Evolutionary conservation across 371 early-diverging fungal species (phyloP), one percentile per base, ranked within the genome.

Genomic region (Apophysomyces variabilis): DNA sequence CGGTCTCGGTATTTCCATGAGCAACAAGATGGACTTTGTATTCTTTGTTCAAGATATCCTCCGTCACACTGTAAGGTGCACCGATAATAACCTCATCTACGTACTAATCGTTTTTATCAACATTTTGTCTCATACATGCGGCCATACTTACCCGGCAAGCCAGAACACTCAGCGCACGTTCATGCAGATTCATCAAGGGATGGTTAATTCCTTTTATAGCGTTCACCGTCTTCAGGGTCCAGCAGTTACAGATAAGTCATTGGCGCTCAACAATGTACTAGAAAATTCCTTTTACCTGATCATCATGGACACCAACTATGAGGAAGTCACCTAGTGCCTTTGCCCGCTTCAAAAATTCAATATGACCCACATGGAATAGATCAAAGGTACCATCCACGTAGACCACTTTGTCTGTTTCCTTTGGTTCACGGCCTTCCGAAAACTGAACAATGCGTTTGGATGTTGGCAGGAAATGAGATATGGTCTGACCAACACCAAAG

Each of bases 301-400:
- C 97, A 69, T 94, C 93, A 72, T 96, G 96, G 16, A 99, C 85
- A 41, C 99, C 99, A 11, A 96, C 98, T 18, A 99, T 80, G 61
- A 99, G 76, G 66, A 91, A 96, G 76, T 95, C 92, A 54, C 96
- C 96, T 56, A 89, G 75, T 66, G 86, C 89, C 67, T 89, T 93
- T 39, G 95, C 96, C 66, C 92, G 88, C 71, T 90, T 90, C 72
- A 99, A 82, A 74, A 96, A 94, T 78, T 94, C 93, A 72, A 95
- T 92, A 77, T 99, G 98, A 37, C 99, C 99, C 5, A 91, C 85
- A 79, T 98, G 99, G 87, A 97, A 99, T 66, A 99, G 75, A 73
- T 99, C 99, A 80, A 96, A 99, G 12, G 94, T 92, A 14, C 99
- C 99, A 71, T 96, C 98, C 13, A 97, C 94, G 77, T 97, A 99